Evolutionary conservation across 306 rosid genomes (phyloP).

Genomic region (Citrullus mucosospermus): DNA sequence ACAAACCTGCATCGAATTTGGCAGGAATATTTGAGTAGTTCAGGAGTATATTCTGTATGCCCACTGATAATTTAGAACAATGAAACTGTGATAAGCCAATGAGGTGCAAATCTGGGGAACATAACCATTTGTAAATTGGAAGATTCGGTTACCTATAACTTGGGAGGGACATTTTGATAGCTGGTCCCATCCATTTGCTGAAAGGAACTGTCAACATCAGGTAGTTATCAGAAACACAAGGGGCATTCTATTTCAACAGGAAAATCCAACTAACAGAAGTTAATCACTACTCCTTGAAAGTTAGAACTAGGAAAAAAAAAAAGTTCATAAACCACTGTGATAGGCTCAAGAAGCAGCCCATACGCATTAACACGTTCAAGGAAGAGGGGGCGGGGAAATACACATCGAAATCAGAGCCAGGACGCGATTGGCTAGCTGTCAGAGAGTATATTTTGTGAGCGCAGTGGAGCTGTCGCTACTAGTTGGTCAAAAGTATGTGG

Average conservation of each 20-base stretch:
- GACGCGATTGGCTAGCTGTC: not conserved
- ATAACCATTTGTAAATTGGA: not conserved
- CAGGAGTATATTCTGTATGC: conserved; percentile 40
- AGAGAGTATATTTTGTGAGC: not conserved
- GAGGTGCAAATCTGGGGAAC: not conserved
- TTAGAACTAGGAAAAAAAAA: not conserved
- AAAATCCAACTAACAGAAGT: not conserved
- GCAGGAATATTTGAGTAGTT: conserved; percentile 83
- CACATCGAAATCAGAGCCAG: not conserved
- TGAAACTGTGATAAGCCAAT: conserved; percentile 2
- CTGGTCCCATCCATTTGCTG: conserved; percentile 59
- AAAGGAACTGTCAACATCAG: conserved; percentile 31
- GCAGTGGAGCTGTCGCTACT: too few relatives aligned
- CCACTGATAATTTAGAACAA: conserved; percentile 47
- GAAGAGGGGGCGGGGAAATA: not conserved
- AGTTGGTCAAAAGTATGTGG: not conserved
- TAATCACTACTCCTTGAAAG: not conserved
- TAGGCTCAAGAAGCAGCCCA: not conserved
- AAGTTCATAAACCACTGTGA: not conserved
- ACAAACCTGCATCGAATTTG: conserved; percentile 64
- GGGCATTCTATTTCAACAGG: not conserved
- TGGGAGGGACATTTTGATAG: conserved; percentile 70
- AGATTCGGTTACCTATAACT: conserved; percentile 58
- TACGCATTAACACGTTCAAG: not conserved
- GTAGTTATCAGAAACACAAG: not conserved